A percentile compares a stretch with the other conserved stretches of the same genome.
These are phyloP conservation scores for Leccinum longicurvipes DNA, from an alignment of 768 basidiomycete species.

Conservation along the genomic window DNA sequence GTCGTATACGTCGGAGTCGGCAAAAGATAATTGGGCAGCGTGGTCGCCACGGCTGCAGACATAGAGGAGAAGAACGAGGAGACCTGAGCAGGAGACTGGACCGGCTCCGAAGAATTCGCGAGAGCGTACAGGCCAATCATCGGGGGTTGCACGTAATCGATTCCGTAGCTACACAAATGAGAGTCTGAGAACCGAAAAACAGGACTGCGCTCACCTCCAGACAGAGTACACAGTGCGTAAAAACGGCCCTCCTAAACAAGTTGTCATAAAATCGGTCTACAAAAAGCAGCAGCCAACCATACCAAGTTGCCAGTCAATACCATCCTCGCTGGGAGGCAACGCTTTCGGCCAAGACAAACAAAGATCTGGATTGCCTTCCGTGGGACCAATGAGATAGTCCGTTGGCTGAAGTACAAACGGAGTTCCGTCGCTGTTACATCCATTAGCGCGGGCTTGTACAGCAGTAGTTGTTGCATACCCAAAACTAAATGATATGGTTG, in stretches of 20 bases:
- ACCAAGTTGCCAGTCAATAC: conserved; percentile 85
- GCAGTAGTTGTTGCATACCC: conserved; percentile 43
- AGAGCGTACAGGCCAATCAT: conserved; percentile 75
- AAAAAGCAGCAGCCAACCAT: neutral
- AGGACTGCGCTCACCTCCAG: conserved; percentile 51
- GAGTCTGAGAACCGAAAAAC: neutral
- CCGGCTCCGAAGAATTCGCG: conserved; percentile 40
- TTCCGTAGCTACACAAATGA: conserved; percentile 56
- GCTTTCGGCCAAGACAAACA: conserved; percentile 78
- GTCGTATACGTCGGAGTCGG: conserved; percentile 61
- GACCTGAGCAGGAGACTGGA: conserved; percentile 41
- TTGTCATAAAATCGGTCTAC: neutral
- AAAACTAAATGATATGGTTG: conserved; percentile 63
- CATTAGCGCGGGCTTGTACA: neutral
- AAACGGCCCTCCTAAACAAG: conserved; percentile 53
- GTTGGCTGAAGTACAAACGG: conserved; percentile 65
- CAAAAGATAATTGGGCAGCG: conserved; percentile 68
- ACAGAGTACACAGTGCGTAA: conserved; percentile 75
- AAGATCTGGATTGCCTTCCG: conserved; percentile 57
- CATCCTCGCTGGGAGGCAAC: conserved; percentile 61
- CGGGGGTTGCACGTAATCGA: conserved; percentile 69
- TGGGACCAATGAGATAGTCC: conserved; percentile 75
- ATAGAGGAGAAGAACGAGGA: conserved; percentile 54
- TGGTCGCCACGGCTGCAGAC: conserved; percentile 64
- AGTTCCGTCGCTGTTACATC: conserved; percentile 20